These are phyloP conservation scores for Phyllostachys edulis DNA, from an alignment of 176 grass and related monocot species.

Conservation along the genomic window DNA sequence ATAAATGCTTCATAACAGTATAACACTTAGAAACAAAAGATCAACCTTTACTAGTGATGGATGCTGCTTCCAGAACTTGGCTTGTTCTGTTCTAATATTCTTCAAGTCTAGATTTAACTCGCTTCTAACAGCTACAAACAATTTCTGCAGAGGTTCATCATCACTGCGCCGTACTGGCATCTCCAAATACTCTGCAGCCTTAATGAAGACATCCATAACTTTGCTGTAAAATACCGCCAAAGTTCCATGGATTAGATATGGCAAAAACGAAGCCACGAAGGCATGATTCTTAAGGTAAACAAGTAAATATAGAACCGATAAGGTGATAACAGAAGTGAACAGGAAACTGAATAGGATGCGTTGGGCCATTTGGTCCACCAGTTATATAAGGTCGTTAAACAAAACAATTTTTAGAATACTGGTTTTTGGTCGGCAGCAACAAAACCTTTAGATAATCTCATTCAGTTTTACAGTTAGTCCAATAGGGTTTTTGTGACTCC, in stretches of 20 bases:
- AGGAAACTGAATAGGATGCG: neutral
- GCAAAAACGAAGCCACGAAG: neutral
- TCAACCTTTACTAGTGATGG: slow-evolving; percentile 94
- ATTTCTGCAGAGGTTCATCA: slow-evolving; percentile 93
- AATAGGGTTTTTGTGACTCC: neutral
- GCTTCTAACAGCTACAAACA: slow-evolving; percentile 93
- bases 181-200: slow-evolving; percentile 97
- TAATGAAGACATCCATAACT: slow-evolving; percentile 99
- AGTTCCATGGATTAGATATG: slow-evolving; percentile 32
- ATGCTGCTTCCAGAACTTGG: slow-evolving; percentile 99
- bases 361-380: neutral
- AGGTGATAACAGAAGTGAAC: neutral
- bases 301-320: neutral
- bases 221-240: slow-evolving; percentile 60
- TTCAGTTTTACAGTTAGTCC: neutral
- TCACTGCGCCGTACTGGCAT: slow-evolving; percentile 95
- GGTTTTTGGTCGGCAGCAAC: neutral
- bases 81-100: slow-evolving; percentile 93
- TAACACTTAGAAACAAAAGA: slow-evolving; percentile 9
- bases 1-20: neutral
- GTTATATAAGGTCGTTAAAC: slow-evolving; percentile 10
- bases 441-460: neutral
- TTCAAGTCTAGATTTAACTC: slow-evolving; percentile 98
- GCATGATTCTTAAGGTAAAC: neutral
- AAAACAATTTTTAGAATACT: neutral